A percentile compares a stretch with the other conserved stretches of the same genome.
These are phyloP conservation scores for Fusarium continuum DNA, from an alignment of 2,329 filamentous ascomycete genomes.

Conservation along the genomic window DNA sequence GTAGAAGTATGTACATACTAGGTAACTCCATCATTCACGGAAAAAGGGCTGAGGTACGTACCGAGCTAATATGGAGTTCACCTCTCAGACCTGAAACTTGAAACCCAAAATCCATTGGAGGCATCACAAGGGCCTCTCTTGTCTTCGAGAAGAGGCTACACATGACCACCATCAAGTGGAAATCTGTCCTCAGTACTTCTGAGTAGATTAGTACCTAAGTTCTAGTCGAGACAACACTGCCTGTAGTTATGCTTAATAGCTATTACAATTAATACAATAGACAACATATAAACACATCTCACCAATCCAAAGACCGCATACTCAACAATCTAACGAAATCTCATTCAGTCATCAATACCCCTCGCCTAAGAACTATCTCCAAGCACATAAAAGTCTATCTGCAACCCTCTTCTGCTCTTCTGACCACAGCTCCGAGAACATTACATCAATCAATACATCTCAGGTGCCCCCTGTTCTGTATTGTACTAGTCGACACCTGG, in stretches of 20 bases:
- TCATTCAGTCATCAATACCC: slow-evolving; percentile 45
- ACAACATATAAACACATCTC: background rate
- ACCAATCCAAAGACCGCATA: background rate
- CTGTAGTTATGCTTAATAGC: no score
- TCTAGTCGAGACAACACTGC: no score
- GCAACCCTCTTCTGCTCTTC: slow-evolving; percentile 22
- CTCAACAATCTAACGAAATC: slow-evolving; percentile 33
- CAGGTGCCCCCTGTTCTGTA: background rate
- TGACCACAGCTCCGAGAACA: slow-evolving; percentile 33
- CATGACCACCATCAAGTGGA: slow-evolving; percentile 7
- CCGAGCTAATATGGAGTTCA: background rate
- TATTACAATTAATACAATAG: no score
- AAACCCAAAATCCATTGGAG: slow-evolving; percentile 8
- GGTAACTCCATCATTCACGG: background rate
- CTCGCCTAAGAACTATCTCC: slow-evolving; percentile 25
- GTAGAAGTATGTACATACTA: no score
- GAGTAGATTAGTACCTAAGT: background rate
- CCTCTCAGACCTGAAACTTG: slow-evolving; percentile 1
- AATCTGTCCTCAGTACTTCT: slow-evolving; percentile 15
- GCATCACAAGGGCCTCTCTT: slow-evolving; percentile 9
- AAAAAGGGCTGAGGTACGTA: background rate
- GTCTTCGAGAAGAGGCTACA: slow-evolving; percentile 4
- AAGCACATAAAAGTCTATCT: slow-evolving; percentile 37
- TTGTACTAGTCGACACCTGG: slow-evolving; percentile 15
- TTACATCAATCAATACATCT: slow-evolving; percentile 30